Percentiles rank a stretch among this genome's conserved stretches.
These are phyloP conservation scores for Ogataea parapolymorpha DNA, from an alignment of 805 yeast species.

Conservation along the genomic window DNA sequence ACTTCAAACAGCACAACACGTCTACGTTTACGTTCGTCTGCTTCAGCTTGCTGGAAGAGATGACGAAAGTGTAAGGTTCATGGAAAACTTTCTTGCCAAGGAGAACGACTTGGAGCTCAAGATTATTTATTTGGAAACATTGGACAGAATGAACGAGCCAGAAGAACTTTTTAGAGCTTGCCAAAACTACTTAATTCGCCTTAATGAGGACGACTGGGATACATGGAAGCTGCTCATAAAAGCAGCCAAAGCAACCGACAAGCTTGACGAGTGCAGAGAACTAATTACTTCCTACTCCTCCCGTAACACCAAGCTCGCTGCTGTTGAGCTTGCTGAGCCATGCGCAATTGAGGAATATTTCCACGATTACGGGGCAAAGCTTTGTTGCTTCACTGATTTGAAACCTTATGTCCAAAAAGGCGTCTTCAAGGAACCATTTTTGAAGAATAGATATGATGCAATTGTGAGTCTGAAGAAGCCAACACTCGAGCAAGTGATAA, in stretches of 20 bases:
- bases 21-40: conserved; percentile 54
- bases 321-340: conserved; percentile 41
- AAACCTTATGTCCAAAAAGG: conserved; percentile 27
- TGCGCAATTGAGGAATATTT: conserved; percentile 37
- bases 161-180: conserved; percentile 40
- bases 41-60: conserved; percentile 36
- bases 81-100: conserved; percentile 33
- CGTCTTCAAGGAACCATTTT: conserved; percentile 7
- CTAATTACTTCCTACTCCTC: conserved; percentile 37
- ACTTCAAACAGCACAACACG: conserved; percentile 64
- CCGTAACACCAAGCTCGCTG: conserved; percentile 57
- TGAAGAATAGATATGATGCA: neutral
- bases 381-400: conserved; percentile 65
- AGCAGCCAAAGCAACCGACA: conserved; percentile 39
- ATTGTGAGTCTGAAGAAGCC: conserved; percentile 8
- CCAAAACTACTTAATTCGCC: conserved; percentile 39
- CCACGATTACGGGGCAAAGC: conserved; percentile 46
- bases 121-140: conserved; percentile 47
- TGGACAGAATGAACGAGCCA: conserved; percentile 43
- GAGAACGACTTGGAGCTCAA: conserved; percentile 62
- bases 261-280: conserved; percentile 31
- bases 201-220: conserved; percentile 68
- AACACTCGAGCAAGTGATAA: conserved; percentile 20
- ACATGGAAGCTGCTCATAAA: conserved; percentile 61
- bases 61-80: conserved; percentile 33